A percentile compares a stretch with the other conserved stretches of the same genome.
phyloP scores from a whole-genome alignment of 2,329 filamentous ascomycete species.

The Cordyceps militaris region DNA sequence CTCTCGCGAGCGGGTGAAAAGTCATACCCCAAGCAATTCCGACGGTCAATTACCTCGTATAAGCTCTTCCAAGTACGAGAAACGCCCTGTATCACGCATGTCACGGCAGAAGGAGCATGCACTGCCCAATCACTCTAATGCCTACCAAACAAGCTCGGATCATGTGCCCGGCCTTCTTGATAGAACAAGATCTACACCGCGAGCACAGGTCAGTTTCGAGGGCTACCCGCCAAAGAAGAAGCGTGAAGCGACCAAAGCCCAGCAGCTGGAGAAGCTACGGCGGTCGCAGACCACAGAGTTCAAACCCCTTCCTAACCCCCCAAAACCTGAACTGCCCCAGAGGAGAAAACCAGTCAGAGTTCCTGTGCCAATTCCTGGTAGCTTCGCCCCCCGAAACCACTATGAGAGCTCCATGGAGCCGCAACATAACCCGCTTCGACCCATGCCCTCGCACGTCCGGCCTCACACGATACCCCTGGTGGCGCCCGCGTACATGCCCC shows the following conservation, averaged over 20 bases:
- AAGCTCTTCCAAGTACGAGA: neutral
- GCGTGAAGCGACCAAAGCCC: neutral
- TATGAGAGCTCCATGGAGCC: neutral
- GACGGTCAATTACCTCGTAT: neutral
- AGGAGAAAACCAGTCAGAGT: neutral
- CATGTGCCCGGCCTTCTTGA: neutral
- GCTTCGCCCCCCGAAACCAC: neutral
- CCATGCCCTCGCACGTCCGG: neutral
- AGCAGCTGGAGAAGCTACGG: neutral
- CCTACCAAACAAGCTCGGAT: neutral
- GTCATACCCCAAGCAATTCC: neutral
- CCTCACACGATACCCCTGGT: neutral
- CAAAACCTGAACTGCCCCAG: neutral
- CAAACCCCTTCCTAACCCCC: slow-evolving; percentile 4
- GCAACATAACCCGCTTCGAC: neutral
- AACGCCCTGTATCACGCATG: neutral
- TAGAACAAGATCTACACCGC: neutral
- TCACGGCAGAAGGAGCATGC: neutral
- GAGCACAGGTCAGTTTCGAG: neutral
- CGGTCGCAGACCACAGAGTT: neutral
- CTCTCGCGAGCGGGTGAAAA: neutral
- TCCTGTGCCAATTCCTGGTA: neutral
- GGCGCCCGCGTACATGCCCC: neutral
- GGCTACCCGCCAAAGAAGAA: neutral
- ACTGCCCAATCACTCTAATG: neutral